Evolutionary conservation across 495 filamentous ascomycete species (phyloP).

Genomic region (Staphylotrichum longicolle): DNA sequence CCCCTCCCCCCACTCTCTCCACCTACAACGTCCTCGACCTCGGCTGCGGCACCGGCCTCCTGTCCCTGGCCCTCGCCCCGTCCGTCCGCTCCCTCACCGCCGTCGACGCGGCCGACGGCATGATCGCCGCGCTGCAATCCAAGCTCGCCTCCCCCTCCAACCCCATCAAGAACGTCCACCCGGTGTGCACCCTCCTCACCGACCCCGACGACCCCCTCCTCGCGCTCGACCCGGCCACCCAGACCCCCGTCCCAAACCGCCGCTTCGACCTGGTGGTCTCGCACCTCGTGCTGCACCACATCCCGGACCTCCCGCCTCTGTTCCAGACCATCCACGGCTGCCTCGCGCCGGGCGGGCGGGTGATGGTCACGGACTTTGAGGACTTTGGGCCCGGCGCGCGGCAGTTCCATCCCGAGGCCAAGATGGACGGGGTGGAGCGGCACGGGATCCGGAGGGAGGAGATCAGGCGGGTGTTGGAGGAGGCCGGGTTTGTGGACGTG

Average conservation of each 20-base stretch:
- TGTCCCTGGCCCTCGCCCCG: conserved; percentile 49
- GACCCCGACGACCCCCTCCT: conserved; percentile 30
- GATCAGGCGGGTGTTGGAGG: conserved; percentile 42
- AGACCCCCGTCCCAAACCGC: background rate
- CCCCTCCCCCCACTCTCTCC: conserved; percentile 11
- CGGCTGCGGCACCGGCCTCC: conserved; percentile 56
- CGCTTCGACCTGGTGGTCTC: conserved; percentile 50
- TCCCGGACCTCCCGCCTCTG: conserved; percentile 43
- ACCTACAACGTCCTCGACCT: conserved; percentile 52
- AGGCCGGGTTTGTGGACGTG: conserved; percentile 49
- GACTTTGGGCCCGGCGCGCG: conserved; percentile 53
- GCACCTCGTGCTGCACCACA: conserved; percentile 56
- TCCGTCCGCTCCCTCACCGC: conserved; percentile 43
- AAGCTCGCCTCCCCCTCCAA: conserved; percentile 33
- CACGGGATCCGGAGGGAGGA: conserved; percentile 48
- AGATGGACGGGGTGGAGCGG: conserved; percentile 53
- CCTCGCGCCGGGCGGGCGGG: conserved; percentile 42
- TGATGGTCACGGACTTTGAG: conserved; percentile 57
- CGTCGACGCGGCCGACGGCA: conserved; percentile 52
- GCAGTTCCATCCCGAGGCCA: conserved; percentile 50
- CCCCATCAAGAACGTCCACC: conserved; percentile 23
- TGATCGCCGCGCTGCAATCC: conserved; percentile 48
- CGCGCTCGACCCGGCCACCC: conserved; percentile 19
- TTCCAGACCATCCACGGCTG: conserved; percentile 43
- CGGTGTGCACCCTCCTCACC: conserved; percentile 22